A percentile compares a stretch with the other conserved stretches of the same genome.
Evolutionary conservation across 192 early-diverging fungal genomes (phyloP).

Genomic region (Hyaloraphidium curvatum): DNA sequence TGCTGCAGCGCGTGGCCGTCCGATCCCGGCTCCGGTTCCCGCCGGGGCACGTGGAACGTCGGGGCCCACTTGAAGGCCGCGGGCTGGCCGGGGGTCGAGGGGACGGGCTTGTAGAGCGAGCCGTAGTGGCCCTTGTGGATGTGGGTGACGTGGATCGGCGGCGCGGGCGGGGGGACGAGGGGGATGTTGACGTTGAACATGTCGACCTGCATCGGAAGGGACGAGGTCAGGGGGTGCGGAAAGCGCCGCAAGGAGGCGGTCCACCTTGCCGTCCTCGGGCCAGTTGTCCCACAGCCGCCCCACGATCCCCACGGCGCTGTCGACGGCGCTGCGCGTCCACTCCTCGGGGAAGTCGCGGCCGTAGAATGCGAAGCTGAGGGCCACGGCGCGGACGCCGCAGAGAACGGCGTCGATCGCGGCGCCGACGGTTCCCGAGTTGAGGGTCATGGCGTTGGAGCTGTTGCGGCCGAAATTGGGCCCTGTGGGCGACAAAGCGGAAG

Average conservation of each 20-base stretch:
- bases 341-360: not conserved
- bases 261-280: not conserved
- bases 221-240: not conserved
- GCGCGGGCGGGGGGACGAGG: not conserved
- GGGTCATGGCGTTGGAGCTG: not conserved
- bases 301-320: not conserved
- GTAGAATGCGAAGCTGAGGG: not conserved
- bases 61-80: no score
- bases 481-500: not conserved
- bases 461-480: conserved; percentile 1
- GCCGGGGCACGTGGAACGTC: no score
- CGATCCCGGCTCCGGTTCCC: no score
- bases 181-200: conserved; percentile 3
- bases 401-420: not conserved
- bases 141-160: not conserved
- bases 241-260: not conserved
- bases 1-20: no score
- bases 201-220: no score
- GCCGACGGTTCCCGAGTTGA: not conserved
- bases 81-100: not conserved
- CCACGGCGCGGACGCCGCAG: not conserved
- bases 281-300: not conserved
- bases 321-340: not conserved
- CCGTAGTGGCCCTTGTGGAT: not conserved
- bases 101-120: conserved; percentile 1